Evolutionary conservation across 83 land plant species (phyloP).

Genomic region (Diphasiastrum complanatum): DNA sequence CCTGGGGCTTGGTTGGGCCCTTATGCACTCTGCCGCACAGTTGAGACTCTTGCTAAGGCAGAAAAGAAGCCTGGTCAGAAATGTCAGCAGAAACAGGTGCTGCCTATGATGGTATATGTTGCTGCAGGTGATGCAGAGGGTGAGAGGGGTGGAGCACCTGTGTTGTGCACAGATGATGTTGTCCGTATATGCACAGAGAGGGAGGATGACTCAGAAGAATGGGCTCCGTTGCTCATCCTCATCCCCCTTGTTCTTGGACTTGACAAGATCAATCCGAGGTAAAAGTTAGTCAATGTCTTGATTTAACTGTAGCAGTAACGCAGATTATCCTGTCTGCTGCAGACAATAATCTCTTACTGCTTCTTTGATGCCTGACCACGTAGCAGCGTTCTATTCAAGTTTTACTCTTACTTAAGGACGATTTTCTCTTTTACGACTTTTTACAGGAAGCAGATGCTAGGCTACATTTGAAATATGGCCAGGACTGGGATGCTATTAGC

Average conservation of each 20-base stretch:
- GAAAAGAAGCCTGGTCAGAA: background rate
- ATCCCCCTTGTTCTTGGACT: conserved; percentile 89
- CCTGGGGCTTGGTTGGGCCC: conserved; percentile 20
- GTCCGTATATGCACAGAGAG: conserved; percentile 35
- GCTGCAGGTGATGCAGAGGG: conserved; percentile 19
- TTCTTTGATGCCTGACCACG: background rate
- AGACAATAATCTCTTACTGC: background rate
- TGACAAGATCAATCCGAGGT: conserved; percentile 84
- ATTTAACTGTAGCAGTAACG: conserved; percentile 1
- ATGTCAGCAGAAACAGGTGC: background rate
- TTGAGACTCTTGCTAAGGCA: conserved; percentile 14
- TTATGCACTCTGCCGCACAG: conserved; percentile 13
- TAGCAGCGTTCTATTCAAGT: background rate
- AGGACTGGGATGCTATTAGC: too few relatives aligned
- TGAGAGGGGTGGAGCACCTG: conserved; percentile 21
- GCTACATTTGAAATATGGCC: too few relatives aligned
- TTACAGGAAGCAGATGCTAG: background rate
- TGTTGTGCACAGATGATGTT: conserved; percentile 10
- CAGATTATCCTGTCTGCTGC: background rate
- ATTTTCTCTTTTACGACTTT: background rate
- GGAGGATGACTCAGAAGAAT: conserved; percentile 20
- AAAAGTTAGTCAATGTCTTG: background rate
- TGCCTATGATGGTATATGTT: conserved; percentile 16
- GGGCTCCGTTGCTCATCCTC: conserved; percentile 57
- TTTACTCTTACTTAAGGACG: too few relatives aligned